phyloP scores from a whole-genome alignment of 2,329 filamentous ascomycete species.

The Aspergillus bombycis region DNA sequence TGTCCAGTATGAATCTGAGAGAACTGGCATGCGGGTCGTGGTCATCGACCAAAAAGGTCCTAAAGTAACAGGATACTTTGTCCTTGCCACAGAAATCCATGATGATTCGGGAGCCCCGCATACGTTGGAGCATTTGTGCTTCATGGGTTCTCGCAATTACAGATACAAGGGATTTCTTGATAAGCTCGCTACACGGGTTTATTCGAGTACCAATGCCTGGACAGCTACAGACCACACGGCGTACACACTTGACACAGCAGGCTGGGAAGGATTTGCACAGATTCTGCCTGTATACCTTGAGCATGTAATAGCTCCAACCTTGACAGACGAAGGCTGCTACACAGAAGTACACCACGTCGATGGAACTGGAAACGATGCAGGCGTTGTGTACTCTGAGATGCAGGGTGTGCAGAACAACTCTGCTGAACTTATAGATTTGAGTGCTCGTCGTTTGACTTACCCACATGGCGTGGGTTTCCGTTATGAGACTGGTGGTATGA shows the following conservation, averaged over 20 bases:
- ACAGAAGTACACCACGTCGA: constrained; percentile 98
- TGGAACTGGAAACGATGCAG: constrained; percentile 90
- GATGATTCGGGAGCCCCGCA: constrained; percentile 94
- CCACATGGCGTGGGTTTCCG: constrained; percentile 89
- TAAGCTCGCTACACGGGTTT: constrained; percentile 89
- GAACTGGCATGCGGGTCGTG: constrained; percentile 92
- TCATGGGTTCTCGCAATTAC: constrained; percentile 92
- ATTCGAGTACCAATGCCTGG: constrained; percentile 95
- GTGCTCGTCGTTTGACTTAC: constrained; percentile 78
- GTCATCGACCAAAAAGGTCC: constrained; percentile 91
- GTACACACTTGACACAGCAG: constrained; percentile 91
- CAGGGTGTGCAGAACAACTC: constrained; percentile 88
- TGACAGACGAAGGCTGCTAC: constrained; percentile 90
- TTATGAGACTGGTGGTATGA: constrained; percentile 98
- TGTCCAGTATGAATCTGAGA: constrained; percentile 92
- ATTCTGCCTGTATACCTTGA: constrained; percentile 95
- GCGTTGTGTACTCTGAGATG: constrained; percentile 99
- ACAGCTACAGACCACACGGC: constrained; percentile 95
- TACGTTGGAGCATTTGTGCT: constrained; percentile 79
- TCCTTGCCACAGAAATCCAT: constrained; percentile 93
- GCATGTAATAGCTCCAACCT: constrained; percentile 85
- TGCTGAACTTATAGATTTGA: constrained; percentile 83
- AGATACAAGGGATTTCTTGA: constrained; percentile 94
- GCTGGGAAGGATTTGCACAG: constrained; percentile 95
- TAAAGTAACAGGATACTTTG: constrained; percentile 94